Conservation (phyloP, 1,139 yeast species). For the Kodamaea plutei region DNA sequence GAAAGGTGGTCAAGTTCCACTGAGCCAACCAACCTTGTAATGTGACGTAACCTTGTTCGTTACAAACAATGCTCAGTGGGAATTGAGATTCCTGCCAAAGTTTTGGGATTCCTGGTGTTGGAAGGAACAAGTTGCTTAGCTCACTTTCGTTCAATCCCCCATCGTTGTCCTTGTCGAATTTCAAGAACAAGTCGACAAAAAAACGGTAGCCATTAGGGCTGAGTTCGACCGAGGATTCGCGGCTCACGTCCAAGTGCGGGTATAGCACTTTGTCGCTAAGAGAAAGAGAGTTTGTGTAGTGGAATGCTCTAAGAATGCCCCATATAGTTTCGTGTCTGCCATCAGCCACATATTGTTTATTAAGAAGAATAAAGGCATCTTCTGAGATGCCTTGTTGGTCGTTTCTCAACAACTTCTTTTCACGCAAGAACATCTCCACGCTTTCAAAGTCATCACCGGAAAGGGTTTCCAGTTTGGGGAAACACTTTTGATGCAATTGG, state of each 20-base stretch:
- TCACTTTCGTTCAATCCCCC: conserved; percentile 85
- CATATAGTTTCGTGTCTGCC: conserved; percentile 96
- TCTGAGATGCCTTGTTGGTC: conserved; percentile 54
- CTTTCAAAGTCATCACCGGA: conserved; percentile 24
- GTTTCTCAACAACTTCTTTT: conserved; percentile 15
- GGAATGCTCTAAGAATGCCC: conserved; percentile 85
- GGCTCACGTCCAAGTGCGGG: conserved; percentile 77
- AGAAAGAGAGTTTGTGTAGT: conserved; percentile 88
- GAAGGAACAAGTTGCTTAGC: conserved; percentile 61
- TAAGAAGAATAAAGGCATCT: conserved; percentile 71
- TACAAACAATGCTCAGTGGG: conserved; percentile 83
- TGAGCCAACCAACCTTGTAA: conserved; percentile 98
- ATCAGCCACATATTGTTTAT: conserved; percentile 77
- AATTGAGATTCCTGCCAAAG: conserved; percentile 83
- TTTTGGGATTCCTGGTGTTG: conserved; percentile 90
- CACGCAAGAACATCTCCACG: conserved; percentile 25
- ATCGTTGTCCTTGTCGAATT: conserved; percentile 90
- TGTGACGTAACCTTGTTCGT: conserved; percentile 84
- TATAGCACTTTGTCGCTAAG: conserved; percentile 70
- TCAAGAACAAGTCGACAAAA: conserved; percentile 79
- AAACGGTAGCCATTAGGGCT: conserved; percentile 93
- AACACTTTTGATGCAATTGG: conserved; percentile 69
- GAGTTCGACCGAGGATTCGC: conserved; percentile 77
- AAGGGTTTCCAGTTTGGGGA: conserved; percentile 39
- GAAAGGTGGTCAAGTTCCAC: conserved; percentile 92